Conservation (phyloP, 2,329 filamentous ascomycete genomes). For the Colletotrichum phormii region DNA sequence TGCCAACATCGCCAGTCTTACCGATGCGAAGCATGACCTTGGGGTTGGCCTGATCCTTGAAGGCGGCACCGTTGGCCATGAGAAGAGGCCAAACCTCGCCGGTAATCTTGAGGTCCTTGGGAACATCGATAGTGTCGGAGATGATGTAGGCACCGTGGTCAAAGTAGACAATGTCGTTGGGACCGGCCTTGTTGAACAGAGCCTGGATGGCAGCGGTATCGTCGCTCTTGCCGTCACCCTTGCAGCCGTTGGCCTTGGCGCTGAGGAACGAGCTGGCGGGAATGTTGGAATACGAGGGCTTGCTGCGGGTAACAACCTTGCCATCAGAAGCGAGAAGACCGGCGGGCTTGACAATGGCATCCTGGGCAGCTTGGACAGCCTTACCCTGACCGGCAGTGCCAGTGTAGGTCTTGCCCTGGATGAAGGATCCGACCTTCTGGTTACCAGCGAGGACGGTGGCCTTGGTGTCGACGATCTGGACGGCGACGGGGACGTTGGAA, state of each 20-base stretch:
- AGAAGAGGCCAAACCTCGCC: slow-evolving; percentile 94
- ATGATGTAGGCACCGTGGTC: slow-evolving; percentile 81
- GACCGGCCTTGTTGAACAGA: slow-evolving; percentile 74
- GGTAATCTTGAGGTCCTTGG: slow-evolving; percentile 85
- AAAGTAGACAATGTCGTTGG: slow-evolving; percentile 78
- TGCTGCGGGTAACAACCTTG: slow-evolving; percentile 83
- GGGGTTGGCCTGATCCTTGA: slow-evolving; percentile 80
- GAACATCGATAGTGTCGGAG: slow-evolving; percentile 76
- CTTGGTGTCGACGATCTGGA: slow-evolving; percentile 69
- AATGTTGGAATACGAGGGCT: slow-evolving; percentile 85
- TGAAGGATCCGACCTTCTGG: slow-evolving; percentile 76
- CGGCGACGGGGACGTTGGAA: slow-evolving; percentile 73
- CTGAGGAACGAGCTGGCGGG: slow-evolving; percentile 80
- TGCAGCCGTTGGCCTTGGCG: slow-evolving; percentile 84
- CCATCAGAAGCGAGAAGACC: slow-evolving; percentile 72
- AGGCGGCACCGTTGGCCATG: slow-evolving; percentile 82
- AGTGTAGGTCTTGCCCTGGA: slow-evolving; percentile 82
- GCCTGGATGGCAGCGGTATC: slow-evolving; percentile 88
- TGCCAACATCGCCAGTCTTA: slow-evolving; percentile 78
- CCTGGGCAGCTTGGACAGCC: slow-evolving; percentile 70
- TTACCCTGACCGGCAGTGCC: slow-evolving; percentile 54
- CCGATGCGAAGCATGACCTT: slow-evolving; percentile 90
- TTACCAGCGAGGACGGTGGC: slow-evolving; percentile 76
- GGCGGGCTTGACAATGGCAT: slow-evolving; percentile 71
- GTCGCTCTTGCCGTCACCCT: slow-evolving; percentile 88